phyloP scores from a whole-genome alignment of 169 alveolate genomes.

The Gregarina niphandrodes region DNA sequence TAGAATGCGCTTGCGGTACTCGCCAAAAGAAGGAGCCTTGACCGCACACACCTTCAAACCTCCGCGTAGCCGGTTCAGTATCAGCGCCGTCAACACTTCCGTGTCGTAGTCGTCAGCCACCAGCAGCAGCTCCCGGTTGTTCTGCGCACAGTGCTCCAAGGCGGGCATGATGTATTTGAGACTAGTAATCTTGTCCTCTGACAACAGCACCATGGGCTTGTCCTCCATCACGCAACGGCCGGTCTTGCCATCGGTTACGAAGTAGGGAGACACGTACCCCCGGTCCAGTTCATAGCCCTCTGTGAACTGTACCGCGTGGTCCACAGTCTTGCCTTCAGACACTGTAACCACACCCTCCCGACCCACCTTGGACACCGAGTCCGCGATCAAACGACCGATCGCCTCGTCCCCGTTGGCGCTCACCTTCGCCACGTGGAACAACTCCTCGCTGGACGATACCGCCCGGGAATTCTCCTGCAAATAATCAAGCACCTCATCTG shows the following conservation, averaged over 20 bases:
- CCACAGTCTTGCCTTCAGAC: conserved; percentile 85
- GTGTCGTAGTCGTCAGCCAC: conserved; percentile 92
- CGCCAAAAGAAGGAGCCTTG: conserved; percentile 71
- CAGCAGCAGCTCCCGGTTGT: conserved; percentile 69
- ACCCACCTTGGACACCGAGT: conserved; percentile 86
- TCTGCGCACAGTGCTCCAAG: conserved; percentile 74
- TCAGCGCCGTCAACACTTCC: conserved; percentile 87
- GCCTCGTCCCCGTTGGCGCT: conserved; percentile 90
- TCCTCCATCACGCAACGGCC: conserved; percentile 72
- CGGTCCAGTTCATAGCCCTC: conserved; percentile 92
- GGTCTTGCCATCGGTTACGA: conserved; percentile 77
- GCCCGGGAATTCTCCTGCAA: conserved; percentile 44
- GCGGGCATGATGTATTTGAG: conserved; percentile 72
- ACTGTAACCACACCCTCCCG: conserved; percentile 92
- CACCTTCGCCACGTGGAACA: conserved; percentile 78
- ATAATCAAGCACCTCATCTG: conserved; percentile 42
- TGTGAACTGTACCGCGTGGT: conserved; percentile 87
- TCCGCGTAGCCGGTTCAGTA: conserved; percentile 84
- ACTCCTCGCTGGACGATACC: conserved; percentile 47
- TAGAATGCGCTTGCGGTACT: conserved; percentile 76
- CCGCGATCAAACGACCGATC: conserved; percentile 83
- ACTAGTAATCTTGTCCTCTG: conserved; percentile 75
- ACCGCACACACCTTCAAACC: conserved; percentile 93
- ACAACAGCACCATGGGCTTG: conserved; percentile 73
- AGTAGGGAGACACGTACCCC: conserved; percentile 95